Conservation (phyloP, 164 flowering plant species). For the Sedum album region DNA sequence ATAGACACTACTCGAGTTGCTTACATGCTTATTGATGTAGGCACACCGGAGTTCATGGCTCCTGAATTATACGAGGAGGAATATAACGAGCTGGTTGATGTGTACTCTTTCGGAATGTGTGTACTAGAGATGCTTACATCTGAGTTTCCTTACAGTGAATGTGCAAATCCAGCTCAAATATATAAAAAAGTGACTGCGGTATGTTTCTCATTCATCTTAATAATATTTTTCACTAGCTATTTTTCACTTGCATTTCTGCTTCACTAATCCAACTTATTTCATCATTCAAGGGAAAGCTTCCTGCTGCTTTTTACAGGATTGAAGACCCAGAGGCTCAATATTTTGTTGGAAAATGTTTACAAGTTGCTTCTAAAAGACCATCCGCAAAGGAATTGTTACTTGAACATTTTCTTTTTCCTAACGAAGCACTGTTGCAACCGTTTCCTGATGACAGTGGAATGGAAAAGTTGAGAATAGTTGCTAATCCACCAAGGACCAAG, state of each 20-base stretch:
- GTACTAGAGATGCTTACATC: slow-evolving; percentile 81
- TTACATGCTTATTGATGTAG: slow-evolving; percentile 21
- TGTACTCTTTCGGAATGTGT: slow-evolving; percentile 93
- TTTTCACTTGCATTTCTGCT: neutral
- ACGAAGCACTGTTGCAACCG: slow-evolving; percentile 22
- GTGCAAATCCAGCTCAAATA: slow-evolving; percentile 81
- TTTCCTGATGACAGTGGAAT: slow-evolving; percentile 11
- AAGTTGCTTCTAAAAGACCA: slow-evolving; percentile 43
- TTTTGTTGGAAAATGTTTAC: slow-evolving; percentile 64
- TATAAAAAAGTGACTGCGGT: slow-evolving; percentile 95
- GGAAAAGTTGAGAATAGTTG: too few relatives aligned
- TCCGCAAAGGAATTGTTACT: slow-evolving; percentile 55
- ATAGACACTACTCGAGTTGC: too few relatives aligned
- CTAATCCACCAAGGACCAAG: slow-evolving; percentile 24
- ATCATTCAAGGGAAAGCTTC: slow-evolving; percentile 60
- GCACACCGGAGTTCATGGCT: slow-evolving; percentile 97
- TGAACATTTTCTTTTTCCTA: slow-evolving; percentile 54
- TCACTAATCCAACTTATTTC: neutral
- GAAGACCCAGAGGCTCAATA: slow-evolving; percentile 45
- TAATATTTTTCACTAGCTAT: too few relatives aligned
- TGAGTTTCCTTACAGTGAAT: slow-evolving; percentile 80
- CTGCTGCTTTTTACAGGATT: slow-evolving; percentile 52
- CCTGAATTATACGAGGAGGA: slow-evolving; percentile 85
- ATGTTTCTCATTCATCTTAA: too few relatives aligned
- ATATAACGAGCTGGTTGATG: slow-evolving; percentile 76